phyloP scores from a whole-genome alignment of 768 basidiomycete species.

The Rhodotorula sphaerocarpa region DNA sequence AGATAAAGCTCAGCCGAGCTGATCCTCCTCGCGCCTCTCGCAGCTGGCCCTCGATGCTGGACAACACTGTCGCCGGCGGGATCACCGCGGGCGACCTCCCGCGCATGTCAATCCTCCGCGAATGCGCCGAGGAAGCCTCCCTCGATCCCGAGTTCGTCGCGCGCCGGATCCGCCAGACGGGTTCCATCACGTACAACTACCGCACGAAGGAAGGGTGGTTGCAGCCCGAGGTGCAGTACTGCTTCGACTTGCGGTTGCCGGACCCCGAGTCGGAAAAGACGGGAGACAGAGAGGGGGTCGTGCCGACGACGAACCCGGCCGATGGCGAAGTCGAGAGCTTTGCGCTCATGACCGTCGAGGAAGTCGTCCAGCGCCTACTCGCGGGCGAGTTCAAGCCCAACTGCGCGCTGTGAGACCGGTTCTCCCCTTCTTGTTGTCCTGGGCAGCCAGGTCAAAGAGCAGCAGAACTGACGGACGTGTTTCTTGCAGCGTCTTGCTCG shows the following conservation, averaged over 20 bases:
- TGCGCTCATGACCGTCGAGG: conserved; percentile 62
- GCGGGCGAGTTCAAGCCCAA: conserved; percentile 81
- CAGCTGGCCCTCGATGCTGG: conserved; percentile 76
- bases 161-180: conserved; percentile 54
- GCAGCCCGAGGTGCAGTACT: conserved; percentile 57
- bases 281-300: neutral
- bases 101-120: conserved; percentile 73
- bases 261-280: conserved; percentile 6
- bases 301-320: conserved; percentile 50
- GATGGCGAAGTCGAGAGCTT: conserved; percentile 96
- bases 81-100: conserved; percentile 68
- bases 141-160: conserved; percentile 60
- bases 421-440: no score
- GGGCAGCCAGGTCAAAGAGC: no score
- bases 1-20: neutral
- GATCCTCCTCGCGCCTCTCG: no score
- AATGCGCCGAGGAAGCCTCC: conserved; percentile 88
- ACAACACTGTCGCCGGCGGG: conserved; percentile 81
- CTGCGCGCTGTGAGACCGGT: conserved; percentile 55
- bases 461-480: neutral
- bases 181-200: conserved; percentile 74
- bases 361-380: conserved; percentile 59
- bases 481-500: conserved; percentile 59
- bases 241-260: conserved; percentile 74
- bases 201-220: conserved; percentile 65